Conservation (phyloP, 805 yeast genomes). For the Starmerella powellii region DNA sequence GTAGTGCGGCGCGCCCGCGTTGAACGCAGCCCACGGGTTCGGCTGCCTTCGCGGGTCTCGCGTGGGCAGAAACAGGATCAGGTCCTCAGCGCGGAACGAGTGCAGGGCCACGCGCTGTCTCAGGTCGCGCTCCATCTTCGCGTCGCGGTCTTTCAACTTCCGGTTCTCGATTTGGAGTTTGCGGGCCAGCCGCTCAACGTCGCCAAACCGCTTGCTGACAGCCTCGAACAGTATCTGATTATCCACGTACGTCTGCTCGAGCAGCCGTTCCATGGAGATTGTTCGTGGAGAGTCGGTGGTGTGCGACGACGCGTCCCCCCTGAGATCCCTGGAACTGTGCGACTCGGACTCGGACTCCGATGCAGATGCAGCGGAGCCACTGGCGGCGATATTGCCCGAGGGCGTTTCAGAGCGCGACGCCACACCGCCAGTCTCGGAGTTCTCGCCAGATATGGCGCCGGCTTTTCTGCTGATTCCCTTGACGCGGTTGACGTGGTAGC, state of each 20-base stretch:
- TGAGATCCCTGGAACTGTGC: neutral
- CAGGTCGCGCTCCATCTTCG: conserved; percentile 26
- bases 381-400: neutral
- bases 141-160: conserved; percentile 32
- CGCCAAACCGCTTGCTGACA: conserved; percentile 66
- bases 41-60: conserved; percentile 35
- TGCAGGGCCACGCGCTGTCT: conserved; percentile 52
- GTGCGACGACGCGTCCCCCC: neutral
- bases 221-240: conserved; percentile 33
- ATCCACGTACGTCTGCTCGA: conserved; percentile 29
- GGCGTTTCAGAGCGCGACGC: too few relatives aligned
- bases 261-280: conserved; percentile 24
- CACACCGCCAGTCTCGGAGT: neutral
- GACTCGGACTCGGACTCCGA: neutral
- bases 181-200: conserved; percentile 82
- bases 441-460: neutral
- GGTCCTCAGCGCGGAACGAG: conserved; percentile 58
- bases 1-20: conserved; percentile 76
- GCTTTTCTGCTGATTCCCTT: conserved; percentile 29
- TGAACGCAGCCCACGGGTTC: conserved; percentile 88
- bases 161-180: conserved; percentile 65
- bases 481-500: conserved; percentile 44
- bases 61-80: conserved; percentile 78
- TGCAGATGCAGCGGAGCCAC: neutral
- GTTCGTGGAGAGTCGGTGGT: conserved; percentile 24